Percentiles rank a stretch among this genome's conserved stretches.
phyloP scores from a whole-genome alignment of 306 rosid species.

The Rubus idaeus region DNA sequence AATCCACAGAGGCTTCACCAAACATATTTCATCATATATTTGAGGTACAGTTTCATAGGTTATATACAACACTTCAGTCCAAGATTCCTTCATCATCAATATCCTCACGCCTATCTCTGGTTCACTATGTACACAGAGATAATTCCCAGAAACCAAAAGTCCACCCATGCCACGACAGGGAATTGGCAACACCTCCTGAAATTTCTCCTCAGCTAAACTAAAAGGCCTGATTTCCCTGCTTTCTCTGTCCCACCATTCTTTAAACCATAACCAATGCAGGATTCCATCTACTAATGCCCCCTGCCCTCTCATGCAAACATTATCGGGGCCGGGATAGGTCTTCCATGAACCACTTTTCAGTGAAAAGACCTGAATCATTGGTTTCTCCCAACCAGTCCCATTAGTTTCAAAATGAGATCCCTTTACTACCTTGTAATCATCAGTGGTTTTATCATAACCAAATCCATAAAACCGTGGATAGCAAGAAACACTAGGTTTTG shows the following conservation, averaged over 20 bases:
- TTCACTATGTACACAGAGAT: neutral
- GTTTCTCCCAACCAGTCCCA: neutral
- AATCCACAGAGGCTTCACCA: neutral
- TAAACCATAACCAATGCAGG: slow-evolving; percentile 6
- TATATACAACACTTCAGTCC: slow-evolving; percentile 2
- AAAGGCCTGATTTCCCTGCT: neutral
- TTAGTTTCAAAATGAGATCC: neutral
- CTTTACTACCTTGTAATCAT: slow-evolving; percentile 11
- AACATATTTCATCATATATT: neutral
- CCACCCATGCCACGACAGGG: neutral
- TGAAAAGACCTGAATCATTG: neutral
- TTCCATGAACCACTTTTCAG: neutral
- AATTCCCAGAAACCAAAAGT: neutral
- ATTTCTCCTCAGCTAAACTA: slow-evolving; percentile 2
- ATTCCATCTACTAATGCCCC: neutral
- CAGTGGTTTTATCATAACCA: slow-evolving; percentile 3
- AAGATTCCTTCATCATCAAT: neutral
- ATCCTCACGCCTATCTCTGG: neutral
- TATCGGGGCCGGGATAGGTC: neutral
- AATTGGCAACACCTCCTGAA: neutral
- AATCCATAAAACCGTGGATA: neutral
- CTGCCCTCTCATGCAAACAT: neutral
- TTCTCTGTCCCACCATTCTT: neutral
- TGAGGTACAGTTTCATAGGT: neutral
- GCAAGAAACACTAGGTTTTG: neutral